Conservation (phyloP, 352 stramenopile species). For the Phytophthora megakarya region DNA sequence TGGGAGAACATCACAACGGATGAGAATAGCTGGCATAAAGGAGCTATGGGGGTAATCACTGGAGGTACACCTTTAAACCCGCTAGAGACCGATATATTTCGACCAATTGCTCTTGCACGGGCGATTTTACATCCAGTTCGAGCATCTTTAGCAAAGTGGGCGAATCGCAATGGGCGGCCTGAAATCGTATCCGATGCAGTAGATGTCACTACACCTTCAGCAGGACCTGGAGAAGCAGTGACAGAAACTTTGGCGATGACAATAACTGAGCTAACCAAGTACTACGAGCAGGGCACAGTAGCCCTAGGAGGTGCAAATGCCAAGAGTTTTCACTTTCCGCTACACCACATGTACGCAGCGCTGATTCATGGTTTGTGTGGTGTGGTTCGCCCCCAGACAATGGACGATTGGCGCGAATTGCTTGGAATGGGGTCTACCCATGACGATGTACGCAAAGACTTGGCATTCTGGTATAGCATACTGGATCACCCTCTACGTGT, state of each 20-base stretch:
- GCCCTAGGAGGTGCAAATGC: constrained; percentile 38
- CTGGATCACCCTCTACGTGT: constrained; percentile 65
- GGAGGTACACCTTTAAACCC: constrained; percentile 34
- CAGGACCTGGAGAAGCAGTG: constrained; percentile 25
- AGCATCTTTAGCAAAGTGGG: constrained; percentile 38
- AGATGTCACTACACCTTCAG: constrained; percentile 7
- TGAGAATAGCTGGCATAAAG: constrained; percentile 31
- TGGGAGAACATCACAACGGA: constrained; percentile 29
- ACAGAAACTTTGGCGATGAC: constrained; percentile 1
- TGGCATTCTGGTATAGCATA: constrained; percentile 53
- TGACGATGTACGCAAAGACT: constrained; percentile 27
- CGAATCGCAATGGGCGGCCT: constrained; percentile 43
- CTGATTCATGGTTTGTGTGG: constrained; percentile 55
- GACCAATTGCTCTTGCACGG: constrained; percentile 41
- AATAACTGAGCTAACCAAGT: constrained; percentile 35
- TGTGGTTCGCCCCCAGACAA: constrained; percentile 44
- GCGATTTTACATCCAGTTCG: constrained; percentile 54
- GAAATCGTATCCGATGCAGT: constrained; percentile 24
- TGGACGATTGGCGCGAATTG: constrained; percentile 54
- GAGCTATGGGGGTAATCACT: constrained; percentile 26
- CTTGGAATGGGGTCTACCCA: constrained; percentile 33
- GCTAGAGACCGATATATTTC: constrained; percentile 34
- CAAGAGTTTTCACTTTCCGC: constrained; percentile 74
- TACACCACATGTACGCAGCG: constrained; percentile 80
- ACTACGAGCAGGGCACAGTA: constrained; percentile 45